Evolutionary conservation across 345 rosid species (phyloP).

Genomic region (Trapa bicornis): DNA sequence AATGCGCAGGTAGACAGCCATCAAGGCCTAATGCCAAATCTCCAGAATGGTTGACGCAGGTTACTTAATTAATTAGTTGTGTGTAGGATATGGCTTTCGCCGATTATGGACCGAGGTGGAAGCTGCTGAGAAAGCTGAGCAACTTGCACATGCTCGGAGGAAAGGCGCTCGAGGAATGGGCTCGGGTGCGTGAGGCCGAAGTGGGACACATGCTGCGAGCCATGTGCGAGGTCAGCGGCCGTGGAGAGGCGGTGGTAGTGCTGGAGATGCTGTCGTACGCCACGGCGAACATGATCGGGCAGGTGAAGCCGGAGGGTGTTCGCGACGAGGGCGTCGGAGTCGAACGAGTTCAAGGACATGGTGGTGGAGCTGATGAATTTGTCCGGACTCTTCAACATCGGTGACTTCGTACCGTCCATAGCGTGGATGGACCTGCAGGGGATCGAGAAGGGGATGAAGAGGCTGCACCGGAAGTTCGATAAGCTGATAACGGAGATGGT

Average conservation of each 20-base stretch:
- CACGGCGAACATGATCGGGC: slow-evolving; percentile 57
- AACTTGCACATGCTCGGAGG: slow-evolving; percentile 51
- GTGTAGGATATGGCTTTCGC: slow-evolving; percentile 51
- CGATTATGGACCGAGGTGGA: slow-evolving; percentile 46
- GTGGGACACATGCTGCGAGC: slow-evolving; percentile 40
- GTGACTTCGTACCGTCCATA: slow-evolving; percentile 52
- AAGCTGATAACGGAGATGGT: slow-evolving; percentile 40
- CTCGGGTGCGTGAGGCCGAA: slow-evolving; percentile 22
- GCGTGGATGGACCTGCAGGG: slow-evolving; percentile 69
- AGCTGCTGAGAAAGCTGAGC: slow-evolving; percentile 40
- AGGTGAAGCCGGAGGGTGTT: slow-evolving; percentile 37
- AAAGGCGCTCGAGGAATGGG: slow-evolving; percentile 47
- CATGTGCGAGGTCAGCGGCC: slow-evolving; percentile 26
- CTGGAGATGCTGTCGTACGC: slow-evolving; percentile 38
- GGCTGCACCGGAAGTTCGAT: slow-evolving; percentile 37
- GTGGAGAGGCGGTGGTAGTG: slow-evolving; percentile 29
- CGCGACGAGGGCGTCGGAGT: slow-evolving; percentile 32
- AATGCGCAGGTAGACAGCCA: slow-evolving; percentile 17
- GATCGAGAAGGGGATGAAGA: slow-evolving; percentile 47
- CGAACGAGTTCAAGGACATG: slow-evolving; percentile 58
- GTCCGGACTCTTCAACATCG: slow-evolving; percentile 42
- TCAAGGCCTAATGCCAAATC: no score
- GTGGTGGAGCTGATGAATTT: slow-evolving; percentile 62
- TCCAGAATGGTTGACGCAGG: no score
- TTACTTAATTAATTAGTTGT: no score